Conservation (phyloP, 306 rosid species). For the Rubus idaeus region DNA sequence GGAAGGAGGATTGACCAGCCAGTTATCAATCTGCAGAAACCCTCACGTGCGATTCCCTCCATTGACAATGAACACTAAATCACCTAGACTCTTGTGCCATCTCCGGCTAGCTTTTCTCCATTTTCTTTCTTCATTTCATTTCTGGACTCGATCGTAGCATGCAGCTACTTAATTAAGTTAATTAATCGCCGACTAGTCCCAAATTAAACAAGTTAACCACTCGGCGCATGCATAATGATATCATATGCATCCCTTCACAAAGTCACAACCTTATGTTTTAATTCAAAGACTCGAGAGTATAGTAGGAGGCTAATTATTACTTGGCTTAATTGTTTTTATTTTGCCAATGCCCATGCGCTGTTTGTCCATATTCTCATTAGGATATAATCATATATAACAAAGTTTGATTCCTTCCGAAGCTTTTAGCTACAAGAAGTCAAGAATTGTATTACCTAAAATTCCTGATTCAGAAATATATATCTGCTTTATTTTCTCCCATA, state of each 20-base stretch:
- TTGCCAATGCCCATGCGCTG: background rate
- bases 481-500: no score
- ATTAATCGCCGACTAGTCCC: constrained; percentile 11
- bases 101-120: background rate
- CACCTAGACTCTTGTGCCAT: constrained; percentile 19
- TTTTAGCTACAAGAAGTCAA: background rate
- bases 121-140: background rate
- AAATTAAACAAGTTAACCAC: background rate
- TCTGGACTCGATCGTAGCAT: background rate
- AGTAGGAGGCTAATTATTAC: no score
- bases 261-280: no score
- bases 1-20: constrained; percentile 36
- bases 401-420: background rate
- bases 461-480: no score
- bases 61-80: constrained; percentile 25
- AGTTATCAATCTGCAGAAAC: constrained; percentile 14
- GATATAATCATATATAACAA: background rate
- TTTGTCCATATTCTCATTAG: background rate
- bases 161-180: background rate
- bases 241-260: no score
- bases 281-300: no score
- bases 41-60: constrained; percentile 43
- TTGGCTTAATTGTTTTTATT: background rate
- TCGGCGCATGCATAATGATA: background rate
- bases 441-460: background rate